Base-by-base conservation (phyloP, 2,329 filamentous ascomycete species). In the Periglandula ipomoeae region DNA sequence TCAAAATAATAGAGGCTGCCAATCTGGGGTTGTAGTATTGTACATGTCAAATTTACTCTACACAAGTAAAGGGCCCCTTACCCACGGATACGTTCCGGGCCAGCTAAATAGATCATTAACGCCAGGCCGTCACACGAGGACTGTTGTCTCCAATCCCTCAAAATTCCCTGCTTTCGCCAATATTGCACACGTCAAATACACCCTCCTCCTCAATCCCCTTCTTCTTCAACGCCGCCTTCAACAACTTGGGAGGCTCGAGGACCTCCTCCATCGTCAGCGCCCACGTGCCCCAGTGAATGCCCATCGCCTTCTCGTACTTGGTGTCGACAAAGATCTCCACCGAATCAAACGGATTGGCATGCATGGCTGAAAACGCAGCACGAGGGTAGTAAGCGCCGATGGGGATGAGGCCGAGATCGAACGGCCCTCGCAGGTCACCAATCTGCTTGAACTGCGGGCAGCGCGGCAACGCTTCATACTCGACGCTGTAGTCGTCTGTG, bases 231-330 rank as follows among this genome's bases (percentile, higher is more conserved):
- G 89, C 89, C 61, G 86, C 73, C 64, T 75, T 84, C 52, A 96
- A 68, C 62, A 86, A 67, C 63, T 65, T 69, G 1, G 89, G 89
- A 41, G 91, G 91, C 68, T 95, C 89, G 49, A 90, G 64, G 1
- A 95, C 85, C 51, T 90, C 85, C 66, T 97, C 91, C 52, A 81
- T 75, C 0, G 90, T 95, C 56, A 95, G 67, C 1, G 87, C 83
- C 89, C 90, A 96, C 0, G 86, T 84, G 2, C 89, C 90, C 89
- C 90, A 96, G 62, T 96, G 91, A 57, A 96, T 95, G 2, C 81
- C 90, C 70, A 96, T 74, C 20, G 89, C 90, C 17, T 70, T 73
- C 58, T 78, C 74, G 70, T 90, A 96, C 56, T 76, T 77, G 1
- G 88, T 94, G 58, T 96, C 90, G 6, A 73, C 66, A 65, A 95